Conservation (phyloP, 192 early-diverging fungal species). For the Entomortierella beljakovae region DNA sequence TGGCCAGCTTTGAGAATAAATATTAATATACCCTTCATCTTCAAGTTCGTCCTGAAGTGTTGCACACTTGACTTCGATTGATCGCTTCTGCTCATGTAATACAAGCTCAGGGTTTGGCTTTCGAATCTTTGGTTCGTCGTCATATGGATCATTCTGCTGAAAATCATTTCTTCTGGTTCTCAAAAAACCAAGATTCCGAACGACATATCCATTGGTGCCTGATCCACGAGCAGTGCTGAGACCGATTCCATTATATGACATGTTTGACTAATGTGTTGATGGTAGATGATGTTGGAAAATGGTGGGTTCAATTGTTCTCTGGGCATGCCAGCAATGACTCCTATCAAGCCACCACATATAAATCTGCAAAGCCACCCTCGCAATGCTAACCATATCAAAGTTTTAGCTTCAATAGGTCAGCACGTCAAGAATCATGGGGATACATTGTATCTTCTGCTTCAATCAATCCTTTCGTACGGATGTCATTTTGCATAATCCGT, state of each 20-base stretch:
- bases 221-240: slow-evolving; percentile 82
- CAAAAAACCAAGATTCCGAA: slow-evolving; percentile 86
- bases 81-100: slow-evolving; percentile 87
- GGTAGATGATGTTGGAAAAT: not conserved
- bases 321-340: not conserved
- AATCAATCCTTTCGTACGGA: too few relatives aligned
- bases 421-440: too few relatives aligned
- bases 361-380: too few relatives aligned
- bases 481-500: too few relatives aligned
- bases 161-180: slow-evolving; percentile 59
- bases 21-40: slow-evolving; percentile 66
- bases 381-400: too few relatives aligned
- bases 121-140: slow-evolving; percentile 54
- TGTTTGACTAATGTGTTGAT: not conserved
- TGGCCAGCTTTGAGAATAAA: not conserved
- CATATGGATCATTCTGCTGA: slow-evolving; percentile 48
- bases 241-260: slow-evolving; percentile 83
- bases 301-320: not conserved
- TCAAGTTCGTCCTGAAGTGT: slow-evolving; percentile 85
- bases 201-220: slow-evolving; percentile 97
- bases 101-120: slow-evolving; percentile 85
- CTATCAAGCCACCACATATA: slow-evolving; percentile 2
- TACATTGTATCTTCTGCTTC: too few relatives aligned
- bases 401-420: too few relatives aligned
- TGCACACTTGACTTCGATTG: slow-evolving; percentile 89